Base-by-base conservation (phyloP, 345 rosid species). In the Corchorus capsularis region DNA sequence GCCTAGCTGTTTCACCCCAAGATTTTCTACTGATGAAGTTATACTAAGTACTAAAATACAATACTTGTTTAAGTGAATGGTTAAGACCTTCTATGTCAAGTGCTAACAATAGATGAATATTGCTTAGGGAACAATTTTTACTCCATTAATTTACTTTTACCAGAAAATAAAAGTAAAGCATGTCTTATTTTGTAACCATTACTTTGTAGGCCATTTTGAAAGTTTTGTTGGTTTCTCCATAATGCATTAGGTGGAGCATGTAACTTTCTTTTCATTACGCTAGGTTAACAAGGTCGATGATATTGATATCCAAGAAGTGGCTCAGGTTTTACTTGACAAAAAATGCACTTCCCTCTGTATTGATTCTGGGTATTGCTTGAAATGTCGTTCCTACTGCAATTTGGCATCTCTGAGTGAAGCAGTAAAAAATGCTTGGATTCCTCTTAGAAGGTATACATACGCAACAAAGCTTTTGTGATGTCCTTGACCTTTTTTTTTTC, bases 361-460 rank as follows among this genome's bases (percentile, higher is more conserved):
- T 72, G 74, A 76, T 75, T 84, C 89, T 75, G 92, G 82, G 68
- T 80, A 54, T 77, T 92, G 97, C 80, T 85, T 92, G 75, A 84
- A 82, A 46, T 94, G 97, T 75, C 89, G 93, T 15, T 87, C 84
- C 15, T 63, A 50, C 67, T 57, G 90, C 70, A 77, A 87, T 71
- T 63, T 91, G 35, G 81, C 82, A 76, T 78, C 88, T 84, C 83
- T 83, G 49, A 64, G 16, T 74, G 79, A 70, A 73, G 83, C 81
- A 69, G 85, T 75, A 69, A 80, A 83, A 69, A 81, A 84, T 69
- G 87, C 96, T 82, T 84, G 85, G 91, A 81, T 73, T 76, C 71
- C 79, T 78, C 75, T 92, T 65, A 74, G 79, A 83, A 87, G 93
- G 96, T 89, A 77, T 57, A 37, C 8, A 59, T 64, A 53, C 74